Percentiles rank a stretch among this genome's conserved stretches.
Evolutionary conservation across 2,329 filamentous ascomycete genomes (phyloP).

Genomic region (Penicillium sp.): DNA sequence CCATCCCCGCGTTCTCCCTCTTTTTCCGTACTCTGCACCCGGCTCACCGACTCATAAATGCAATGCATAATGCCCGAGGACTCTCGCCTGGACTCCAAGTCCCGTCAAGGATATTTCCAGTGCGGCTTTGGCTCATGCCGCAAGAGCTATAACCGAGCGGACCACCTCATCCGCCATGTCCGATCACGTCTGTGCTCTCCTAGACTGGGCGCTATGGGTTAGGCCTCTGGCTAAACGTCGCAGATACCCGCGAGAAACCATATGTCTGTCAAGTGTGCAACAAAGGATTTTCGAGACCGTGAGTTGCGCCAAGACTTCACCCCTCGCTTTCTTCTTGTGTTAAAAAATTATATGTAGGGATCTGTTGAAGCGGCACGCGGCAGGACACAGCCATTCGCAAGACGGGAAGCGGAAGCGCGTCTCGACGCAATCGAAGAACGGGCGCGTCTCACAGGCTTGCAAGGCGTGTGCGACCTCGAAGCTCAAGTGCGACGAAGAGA

Average conservation of each 20-base stretch:
- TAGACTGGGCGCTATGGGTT: background rate
- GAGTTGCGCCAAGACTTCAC: constrained; percentile 10
- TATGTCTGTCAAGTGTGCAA: constrained; percentile 39
- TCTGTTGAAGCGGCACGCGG: constrained; percentile 57
- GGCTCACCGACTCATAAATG: background rate
- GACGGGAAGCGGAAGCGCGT: constrained; percentile 36
- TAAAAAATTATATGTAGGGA: constrained; percentile 36
- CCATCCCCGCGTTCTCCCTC: background rate
- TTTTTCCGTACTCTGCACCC: background rate
- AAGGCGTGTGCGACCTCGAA: constrained; percentile 58
- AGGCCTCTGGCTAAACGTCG: background rate
- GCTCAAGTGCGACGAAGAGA: constrained; percentile 59
- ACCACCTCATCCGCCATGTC: constrained; percentile 60
- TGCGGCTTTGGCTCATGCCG: constrained; percentile 59
- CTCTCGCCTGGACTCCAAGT: constrained; percentile 19
- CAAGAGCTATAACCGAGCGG: constrained; percentile 57
- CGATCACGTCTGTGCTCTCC: constrained; percentile 48
- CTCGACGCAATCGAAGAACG: constrained; percentile 29
- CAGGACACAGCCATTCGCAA: constrained; percentile 41
- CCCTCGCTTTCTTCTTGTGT: background rate
- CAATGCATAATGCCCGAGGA: constrained; percentile 22
- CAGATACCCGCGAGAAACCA: constrained; percentile 38
- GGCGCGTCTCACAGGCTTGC: constrained; percentile 56
- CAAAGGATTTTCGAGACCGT: constrained; percentile 40
- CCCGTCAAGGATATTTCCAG: constrained; percentile 46